Base-by-base conservation (phyloP, 768 basidiomycete genomes). In the Chalciporus pseudorubinellus region DNA sequence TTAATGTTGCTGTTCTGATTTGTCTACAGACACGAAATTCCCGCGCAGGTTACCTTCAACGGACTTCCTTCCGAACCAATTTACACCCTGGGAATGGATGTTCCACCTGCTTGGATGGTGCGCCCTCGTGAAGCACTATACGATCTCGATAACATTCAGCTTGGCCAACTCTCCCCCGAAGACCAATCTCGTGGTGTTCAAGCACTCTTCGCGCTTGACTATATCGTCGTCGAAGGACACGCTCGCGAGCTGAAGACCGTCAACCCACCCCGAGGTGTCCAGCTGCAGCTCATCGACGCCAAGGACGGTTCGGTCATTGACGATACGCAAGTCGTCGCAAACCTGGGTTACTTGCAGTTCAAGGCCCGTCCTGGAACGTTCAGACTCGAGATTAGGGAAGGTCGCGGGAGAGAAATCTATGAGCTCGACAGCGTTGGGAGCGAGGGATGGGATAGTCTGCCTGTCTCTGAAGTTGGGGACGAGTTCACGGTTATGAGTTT, bases 261-360 rank as follows among this genome's bases (percentile, higher is more conserved):
- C 38, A 72, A 74, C 6, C 87, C 94, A 4, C 93, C 97, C 0
- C 83, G 95, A 12, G 97, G 97, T 6, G 75, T 98, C 3, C 95
- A 98, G 59, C 79, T 99, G 2, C 87, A 97, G 62, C 81, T 99
- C 1, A 73, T 80, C 3, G 73, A 70, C 12, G 66, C 72, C 22
- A 71, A 78, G 5, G 64, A 74, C 45, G 63, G 60, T 10, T 69
- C 67, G 12, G 44, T 56, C 22, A 74, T 95, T 13, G 91, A 89
- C 7, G 94, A 97, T 59, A 98, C 97, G 0, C 88, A 85, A 51
- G 86, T 98, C 34, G 91, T 97, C 48, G 92, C 89, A 5, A 99
- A 98, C 65, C 74, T 98, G 6, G 97, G 97, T 2, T 99, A 99
- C 69, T 72, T 98, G 48, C 97, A 99, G 65, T 94, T 98, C 74